Evolutionary conservation across 257 asterid genomes (phyloP), one percentile per base, ranked within the genome.

Genomic region (Prunella vulgaris): DNA sequence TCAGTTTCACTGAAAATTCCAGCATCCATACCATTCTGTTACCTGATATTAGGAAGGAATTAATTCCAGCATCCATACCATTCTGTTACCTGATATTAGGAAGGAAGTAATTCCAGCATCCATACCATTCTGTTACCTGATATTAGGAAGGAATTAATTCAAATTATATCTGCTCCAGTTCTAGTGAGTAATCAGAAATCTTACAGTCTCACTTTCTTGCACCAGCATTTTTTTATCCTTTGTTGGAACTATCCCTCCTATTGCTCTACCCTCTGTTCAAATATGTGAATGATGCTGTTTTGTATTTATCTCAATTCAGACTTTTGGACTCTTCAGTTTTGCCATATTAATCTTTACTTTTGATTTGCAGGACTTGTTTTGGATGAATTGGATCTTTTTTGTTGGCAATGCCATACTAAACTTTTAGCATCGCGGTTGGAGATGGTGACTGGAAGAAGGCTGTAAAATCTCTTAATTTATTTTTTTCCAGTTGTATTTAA

Each of bases 281-380:
- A 22, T 24, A 14, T 24, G n/a, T n/a, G n/a, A n/a, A n/a, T n/a
- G n/a, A n/a, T n/a, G n/a, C 13, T 15, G 27, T 27, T 24, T 30
- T 30, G 33, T 30, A 46, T 13, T 25, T 46, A 22, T 53, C 22
- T 27, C 1, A 30, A 12, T 51, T 37, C 25, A 10, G 22, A 35
- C 38, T 37, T 35, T 38, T n/a, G 18, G 0, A 2, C 30, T 18
- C 12, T 14, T 6, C 15, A 24, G 2, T 6, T 5, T 20, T 46
- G 28, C 14, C 28, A 8, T 42, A 6, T 25, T 32, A 12, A 40
- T 68, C 10, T 1, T 27, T 49, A 63, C 51, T 40, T 51, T 62
- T 53, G 25, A 35, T 38, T 46, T 80, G 75, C 74, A 76, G 84
- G 74, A 44, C 21, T 25, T 72, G 57, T 35, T 60, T 49, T 42